Base-by-base conservation (phyloP, 2,329 filamentous ascomycete species). In the Ascochyta pisi region DNA sequence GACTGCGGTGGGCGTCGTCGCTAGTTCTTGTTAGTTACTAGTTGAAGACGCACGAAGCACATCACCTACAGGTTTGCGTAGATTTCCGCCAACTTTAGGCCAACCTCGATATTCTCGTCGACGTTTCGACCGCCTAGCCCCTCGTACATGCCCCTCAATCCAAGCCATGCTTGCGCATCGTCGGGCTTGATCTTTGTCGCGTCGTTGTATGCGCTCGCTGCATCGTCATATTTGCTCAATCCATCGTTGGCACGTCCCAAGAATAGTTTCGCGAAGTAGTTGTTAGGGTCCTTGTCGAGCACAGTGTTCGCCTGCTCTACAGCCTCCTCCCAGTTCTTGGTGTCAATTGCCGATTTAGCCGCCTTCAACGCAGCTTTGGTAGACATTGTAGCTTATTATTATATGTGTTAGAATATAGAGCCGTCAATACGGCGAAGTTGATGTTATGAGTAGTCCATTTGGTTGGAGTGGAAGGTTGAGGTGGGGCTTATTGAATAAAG, bases 121-220 rank as follows among this genome's bases (percentile, higher is more conserved):
- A 98, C 78, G 67, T 89, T 90, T 50, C 84, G 82, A 27, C 80
- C 76, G 15, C 86, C 88, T 69, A 92, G 89, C 66, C 86, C 89
- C 77, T 96, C 91, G 72, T 92, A 97, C 27, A 98, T 77, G 68
- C 88, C 90, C 74, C 95, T 84, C 41, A 99, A 81, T 1, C 95
- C 95, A 73, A 96, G 90, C 92, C 91, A 98, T 63, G 90, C 90
- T 67, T 94, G 90, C n/a, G 86, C 80, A 64, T 97, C 92, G 16
- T 85, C 81, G 0, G 88, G 85, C 62, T 91, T 93, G 58, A 91
- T 79, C 19, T 82, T 81, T 6, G 89, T 85, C 1, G 94, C 95
- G 29, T 84, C 81, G 37, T 83, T 81, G 75, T 98, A 98, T 1
- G 88, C 86, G 31, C 83, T 84, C 65, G 95, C 92, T 0, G 95